phyloP scores from a whole-genome alignment of 306 rosid genomes.

The Sechiopsis laciniata region DNA sequence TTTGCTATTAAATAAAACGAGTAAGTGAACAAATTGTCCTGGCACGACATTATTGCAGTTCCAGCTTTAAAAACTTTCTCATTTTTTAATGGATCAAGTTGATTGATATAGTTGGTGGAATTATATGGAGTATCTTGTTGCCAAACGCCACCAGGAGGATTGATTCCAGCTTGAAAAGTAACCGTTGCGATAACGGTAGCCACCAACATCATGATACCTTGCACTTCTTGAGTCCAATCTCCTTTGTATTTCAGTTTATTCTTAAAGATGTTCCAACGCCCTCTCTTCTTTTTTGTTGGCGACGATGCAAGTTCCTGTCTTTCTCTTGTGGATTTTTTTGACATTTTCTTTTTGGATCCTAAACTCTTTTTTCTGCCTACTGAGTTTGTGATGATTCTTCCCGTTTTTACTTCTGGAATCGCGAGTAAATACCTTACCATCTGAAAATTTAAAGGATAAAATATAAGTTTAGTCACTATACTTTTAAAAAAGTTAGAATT shows the following conservation, averaged over 20 bases:
- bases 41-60: background rate
- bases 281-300: background rate
- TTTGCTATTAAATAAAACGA: background rate
- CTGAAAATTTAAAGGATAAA: background rate
- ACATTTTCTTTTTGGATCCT: background rate
- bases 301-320: background rate
- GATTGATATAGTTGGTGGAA: background rate
- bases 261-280: background rate
- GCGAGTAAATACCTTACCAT: background rate
- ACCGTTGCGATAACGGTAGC: background rate
- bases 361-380: background rate
- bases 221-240: slow-evolving; percentile 6
- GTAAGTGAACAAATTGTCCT: too few relatives aligned
- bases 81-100: too few relatives aligned
- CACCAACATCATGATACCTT: background rate
- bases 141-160: slow-evolving; percentile 14
- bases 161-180: background rate
- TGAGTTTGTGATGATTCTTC: background rate
- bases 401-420: background rate
- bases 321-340: background rate
- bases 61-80: background rate
- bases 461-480: too few relatives aligned
- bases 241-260: background rate
- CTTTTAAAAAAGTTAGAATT: too few relatives aligned
- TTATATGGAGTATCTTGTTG: background rate